Evolutionary conservation across 2,329 filamentous ascomycete genomes (phyloP), one percentile per base, ranked within the genome.

Genomic region (Epichloe elymi): DNA sequence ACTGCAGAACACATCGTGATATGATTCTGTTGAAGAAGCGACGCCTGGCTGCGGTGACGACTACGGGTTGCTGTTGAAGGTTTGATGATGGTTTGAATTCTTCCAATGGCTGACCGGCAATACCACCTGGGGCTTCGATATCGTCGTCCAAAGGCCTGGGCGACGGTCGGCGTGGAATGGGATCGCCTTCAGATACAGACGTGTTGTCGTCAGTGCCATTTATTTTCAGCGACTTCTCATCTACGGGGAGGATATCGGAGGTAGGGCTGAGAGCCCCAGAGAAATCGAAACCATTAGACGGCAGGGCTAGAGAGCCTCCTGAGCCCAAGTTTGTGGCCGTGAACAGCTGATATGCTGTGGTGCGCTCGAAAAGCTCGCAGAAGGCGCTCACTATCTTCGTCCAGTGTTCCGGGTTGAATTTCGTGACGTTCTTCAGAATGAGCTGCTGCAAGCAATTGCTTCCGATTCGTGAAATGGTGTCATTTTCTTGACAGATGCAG

Each of bases 11-110:
- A 65, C 93, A 99, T 58, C 94, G 91, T 14, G 91, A 96, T 67
- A 99, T 99, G 67, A 99, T 99, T 59, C 91, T 87, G 70, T 98
- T 98, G 76, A 98, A 98, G 73, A 96, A 96, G 49, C 90, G 85
- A 37, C 93, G 82, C 26, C 93, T 86, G 0, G 93, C 89, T 2
- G 89, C 88, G 1, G 93, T 97, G 5, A 99, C 91, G 1, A 94
- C 86, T 5, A 95, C 79, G 0, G 91, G 88, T 53, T 94, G 88
- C 65, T 93, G 88, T 65, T 94, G 89, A 14, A 89, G 74, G 50
- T 78, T 82, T 23, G 80, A 79, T 38, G 83, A 76, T 5, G 88
- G 87, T 56, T 84, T 86, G 70, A 95, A 97, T 63, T 97, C 90
- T 65, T 98, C 93, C 1, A 95, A 75, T 33, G 70, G 69, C 4